A percentile compares a stretch with the other conserved stretches of the same genome.
Evolutionary conservation across 331 rosid species (phyloP).

Genomic region (Pyracantha coccinea): DNA sequence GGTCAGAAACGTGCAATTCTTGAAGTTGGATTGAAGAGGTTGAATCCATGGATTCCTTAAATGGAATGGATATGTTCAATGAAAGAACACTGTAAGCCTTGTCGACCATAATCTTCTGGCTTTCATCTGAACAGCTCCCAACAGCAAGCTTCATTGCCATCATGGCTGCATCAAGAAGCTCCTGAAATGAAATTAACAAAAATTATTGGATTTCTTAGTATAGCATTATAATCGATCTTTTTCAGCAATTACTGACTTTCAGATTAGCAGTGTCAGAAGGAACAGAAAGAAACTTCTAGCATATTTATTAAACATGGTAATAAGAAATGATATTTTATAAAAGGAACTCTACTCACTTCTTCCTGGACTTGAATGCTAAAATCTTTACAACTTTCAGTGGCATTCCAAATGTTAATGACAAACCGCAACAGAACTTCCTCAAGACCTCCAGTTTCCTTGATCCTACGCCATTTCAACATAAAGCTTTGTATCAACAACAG

Average conservation of each 20-base stretch:
- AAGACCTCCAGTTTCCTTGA: constrained; percentile 46
- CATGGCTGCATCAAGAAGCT: constrained; percentile 64
- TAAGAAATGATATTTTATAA: background rate
- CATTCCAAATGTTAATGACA: constrained; percentile 53
- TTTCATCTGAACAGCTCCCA: constrained; percentile 56
- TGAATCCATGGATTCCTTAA: constrained; percentile 18
- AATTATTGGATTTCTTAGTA: constrained; percentile 8
- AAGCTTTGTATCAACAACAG: constrained; percentile 15
- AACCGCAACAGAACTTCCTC: constrained; percentile 60
- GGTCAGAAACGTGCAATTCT: constrained; percentile 37
- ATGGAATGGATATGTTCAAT: constrained; percentile 37
- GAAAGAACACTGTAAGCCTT: constrained; percentile 59
- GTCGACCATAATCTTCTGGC: constrained; percentile 51
- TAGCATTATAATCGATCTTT: constrained; percentile 3
- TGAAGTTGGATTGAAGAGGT: constrained; percentile 27
- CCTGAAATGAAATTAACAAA: constrained; percentile 44
- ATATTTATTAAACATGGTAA: background rate
- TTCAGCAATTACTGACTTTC: background rate
- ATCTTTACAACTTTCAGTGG: constrained; percentile 38
- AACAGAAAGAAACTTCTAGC: background rate
- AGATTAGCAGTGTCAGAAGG: background rate
- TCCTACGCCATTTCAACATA: constrained; percentile 42
- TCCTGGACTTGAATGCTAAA: constrained; percentile 28
- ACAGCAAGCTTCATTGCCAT: constrained; percentile 64
- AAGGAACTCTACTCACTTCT: constrained; percentile 32